Evolutionary conservation across 345 rosid species (phyloP).

Genomic region (Abelmoschus esculentus): DNA sequence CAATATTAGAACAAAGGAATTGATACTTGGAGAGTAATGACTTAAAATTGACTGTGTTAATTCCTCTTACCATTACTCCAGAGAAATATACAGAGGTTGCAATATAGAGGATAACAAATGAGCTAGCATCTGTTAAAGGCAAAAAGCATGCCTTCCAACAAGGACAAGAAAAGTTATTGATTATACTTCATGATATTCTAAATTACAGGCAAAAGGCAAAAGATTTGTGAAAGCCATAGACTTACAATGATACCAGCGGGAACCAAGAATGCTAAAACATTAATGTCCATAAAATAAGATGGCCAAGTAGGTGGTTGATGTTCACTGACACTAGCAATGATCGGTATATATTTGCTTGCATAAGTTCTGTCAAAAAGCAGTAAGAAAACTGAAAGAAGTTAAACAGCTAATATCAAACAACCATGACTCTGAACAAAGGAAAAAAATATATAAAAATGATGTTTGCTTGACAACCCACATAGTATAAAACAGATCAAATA

Average conservation of each 20-base stretch:
- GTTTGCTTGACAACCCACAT: neutral
- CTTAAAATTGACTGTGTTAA: neutral
- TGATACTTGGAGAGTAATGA: neutral
- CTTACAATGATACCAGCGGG: neutral
- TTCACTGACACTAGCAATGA: neutral
- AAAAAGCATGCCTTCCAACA: neutral
- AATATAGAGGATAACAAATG: neutral
- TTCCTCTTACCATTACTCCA: neutral
- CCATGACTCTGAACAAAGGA: neutral
- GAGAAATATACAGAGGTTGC: neutral
- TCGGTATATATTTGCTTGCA: neutral
- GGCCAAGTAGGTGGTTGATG: neutral
- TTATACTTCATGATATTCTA: neutral
- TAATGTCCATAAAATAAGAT: neutral
- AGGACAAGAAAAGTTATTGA: neutral
- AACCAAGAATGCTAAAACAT: neutral
- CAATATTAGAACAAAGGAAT: neutral
- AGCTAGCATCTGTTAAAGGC: neutral
- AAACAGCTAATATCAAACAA: neutral
- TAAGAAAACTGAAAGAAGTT: conserved; percentile 10
- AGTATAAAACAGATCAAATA: neutral
- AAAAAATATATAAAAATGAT: no score
- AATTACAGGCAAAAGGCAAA: neutral
- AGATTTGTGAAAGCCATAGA: neutral
- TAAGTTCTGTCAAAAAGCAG: conserved; percentile 2